Percentiles rank a stretch among this genome's conserved stretches.
Evolutionary conservation across 2,329 filamentous ascomycete genomes (phyloP).

Genomic region (Claviceps arundinis): DNA sequence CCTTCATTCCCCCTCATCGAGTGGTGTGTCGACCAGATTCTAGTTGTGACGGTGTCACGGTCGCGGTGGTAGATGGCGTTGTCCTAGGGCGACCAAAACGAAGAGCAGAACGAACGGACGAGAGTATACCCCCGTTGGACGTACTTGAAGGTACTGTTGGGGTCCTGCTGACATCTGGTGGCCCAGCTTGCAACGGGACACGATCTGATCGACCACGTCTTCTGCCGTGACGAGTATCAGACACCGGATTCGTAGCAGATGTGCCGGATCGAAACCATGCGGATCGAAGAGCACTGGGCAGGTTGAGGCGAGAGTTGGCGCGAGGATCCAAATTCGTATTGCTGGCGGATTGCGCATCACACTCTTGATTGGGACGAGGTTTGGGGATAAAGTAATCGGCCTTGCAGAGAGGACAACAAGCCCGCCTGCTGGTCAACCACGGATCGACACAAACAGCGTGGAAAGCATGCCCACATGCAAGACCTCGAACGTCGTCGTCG

Average conservation of each 20-base stretch:
- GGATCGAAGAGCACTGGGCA: conserved; percentile 29
- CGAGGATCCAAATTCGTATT: conserved; percentile 19
- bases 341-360: conserved; percentile 9
- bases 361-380: conserved; percentile 46
- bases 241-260: neutral
- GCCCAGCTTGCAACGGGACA: neutral
- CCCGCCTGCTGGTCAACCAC: conserved; percentile 86
- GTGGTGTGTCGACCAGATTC: conserved; percentile 27
- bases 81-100: conserved; percentile 15
- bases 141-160: neutral
- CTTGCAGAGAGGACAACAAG: conserved; percentile 95
- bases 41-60: conserved; percentile 32
- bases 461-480: conserved; percentile 96
- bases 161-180: conserved; percentile 7
- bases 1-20: neutral
- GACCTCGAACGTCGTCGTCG: conserved; percentile 84
- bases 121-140: conserved; percentile 14
- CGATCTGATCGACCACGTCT: conserved; percentile 1
- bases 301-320: conserved; percentile 32
- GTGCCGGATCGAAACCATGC: conserved; percentile 22
- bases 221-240: neutral
- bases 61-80: conserved; percentile 10
- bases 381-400: conserved; percentile 96
- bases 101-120: conserved; percentile 20
- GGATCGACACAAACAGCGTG: conserved; percentile 92